Base-by-base conservation (phyloP, 2,329 filamentous ascomycete genomes). In the Colletotrichum lini region DNA sequence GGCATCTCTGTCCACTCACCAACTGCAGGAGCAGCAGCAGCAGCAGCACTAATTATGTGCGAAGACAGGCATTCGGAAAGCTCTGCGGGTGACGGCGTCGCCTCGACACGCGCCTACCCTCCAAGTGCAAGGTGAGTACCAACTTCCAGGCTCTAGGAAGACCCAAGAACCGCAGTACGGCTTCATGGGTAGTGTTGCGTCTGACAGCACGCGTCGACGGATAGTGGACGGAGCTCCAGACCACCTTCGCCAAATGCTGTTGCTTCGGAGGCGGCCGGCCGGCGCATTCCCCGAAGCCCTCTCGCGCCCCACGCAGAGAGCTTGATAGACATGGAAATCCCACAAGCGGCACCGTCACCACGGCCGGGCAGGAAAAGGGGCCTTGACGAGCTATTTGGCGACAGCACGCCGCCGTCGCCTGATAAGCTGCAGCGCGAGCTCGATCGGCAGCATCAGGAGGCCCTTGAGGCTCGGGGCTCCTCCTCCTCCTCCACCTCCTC, bases 351-450 rank as follows among this genome's bases (percentile, higher is more conserved):
- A 21, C 58, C 52, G 12, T 53, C 40, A 26, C 66, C 35, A 23
- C 66, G 26, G 23, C 49, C 30, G 44, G 44, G 49, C 35, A 65
- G 30, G 49, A 72, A 72, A 47, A 53, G 66, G 26, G 13, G 42
- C 30, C 69, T 72, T 13, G 70, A 70, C 42, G 60, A 72, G 38
- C 56, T 65, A 12, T 26, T 70, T 8, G 50, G 44, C 26, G 66
- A 70, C 35, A 61, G 49, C 49, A 70, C 54, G n/a, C 65, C 66
- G 21, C 70, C 66, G 16, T 62, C 60, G 2, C 64, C 63, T 16
- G 68, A 73, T 21, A 69, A 72, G 38, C 13, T 73, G 26, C 52
- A 63, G 35, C 58, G 57, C 44, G 72, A 73, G 23, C 63, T 73
- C 35, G 68, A 73, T 16, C 57, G 60, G 26, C 72, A 73, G 44